phyloP scores from a whole-genome alignment of 768 basidiomycete genomes.

The Amylocystis lapponica region DNA sequence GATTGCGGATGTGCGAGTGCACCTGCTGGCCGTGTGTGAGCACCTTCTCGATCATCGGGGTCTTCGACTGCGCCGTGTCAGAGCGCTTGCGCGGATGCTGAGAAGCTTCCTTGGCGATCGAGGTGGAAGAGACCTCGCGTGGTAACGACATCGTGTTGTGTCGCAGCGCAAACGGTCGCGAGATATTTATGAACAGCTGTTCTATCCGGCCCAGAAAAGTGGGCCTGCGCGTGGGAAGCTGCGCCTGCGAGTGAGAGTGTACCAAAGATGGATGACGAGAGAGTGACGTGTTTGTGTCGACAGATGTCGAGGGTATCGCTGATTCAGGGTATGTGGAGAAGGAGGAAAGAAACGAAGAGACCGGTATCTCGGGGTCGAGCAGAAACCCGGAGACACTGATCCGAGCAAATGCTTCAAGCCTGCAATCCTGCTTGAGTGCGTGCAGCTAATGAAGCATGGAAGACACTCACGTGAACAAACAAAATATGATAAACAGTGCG shows the following conservation, averaged over 20 bases:
- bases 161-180: constrained; percentile 50
- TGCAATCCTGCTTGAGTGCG: constrained; percentile 26
- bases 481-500: constrained; percentile 76
- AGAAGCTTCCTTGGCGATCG: constrained; percentile 2
- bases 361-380: constrained; percentile 71
- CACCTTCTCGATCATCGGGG: constrained; percentile 31
- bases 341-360: constrained; percentile 42
- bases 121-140: constrained; percentile 5
- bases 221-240: constrained; percentile 33
- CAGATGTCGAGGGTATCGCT: constrained; percentile 6
- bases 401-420: constrained; percentile 80
- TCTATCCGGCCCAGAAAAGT: constrained; percentile 43
- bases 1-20: constrained; percentile 38
- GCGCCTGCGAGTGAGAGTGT: constrained; percentile 18
- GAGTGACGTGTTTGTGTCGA: constrained; percentile 12
- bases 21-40: constrained; percentile 26
- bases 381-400: constrained; percentile 88
- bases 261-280: constrained; percentile 21
- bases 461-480: constrained; percentile 72
- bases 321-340: constrained; percentile 27
- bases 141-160: constrained; percentile 18
- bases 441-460: not conserved
- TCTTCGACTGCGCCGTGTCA: constrained; percentile 25
- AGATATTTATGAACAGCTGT: constrained; percentile 39
- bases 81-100: constrained; percentile 19